Evolutionary conservation across 176 grass and related monocot genomes (phyloP).

Genomic region (Tillandsia fasciculata): DNA sequence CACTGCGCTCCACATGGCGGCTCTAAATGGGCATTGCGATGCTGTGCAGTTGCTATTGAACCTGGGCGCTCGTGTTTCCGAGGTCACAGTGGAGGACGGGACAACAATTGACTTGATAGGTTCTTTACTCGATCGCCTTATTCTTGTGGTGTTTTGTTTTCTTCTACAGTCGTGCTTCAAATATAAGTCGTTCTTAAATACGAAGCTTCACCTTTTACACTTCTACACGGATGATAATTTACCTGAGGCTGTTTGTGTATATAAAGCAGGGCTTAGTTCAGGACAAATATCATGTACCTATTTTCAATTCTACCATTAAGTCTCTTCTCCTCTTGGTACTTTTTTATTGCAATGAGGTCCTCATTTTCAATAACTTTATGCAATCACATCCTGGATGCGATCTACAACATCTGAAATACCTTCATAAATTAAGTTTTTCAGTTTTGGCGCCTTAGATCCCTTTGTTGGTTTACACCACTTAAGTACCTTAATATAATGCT

Average conservation of each 20-base stretch:
- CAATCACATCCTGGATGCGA: background rate
- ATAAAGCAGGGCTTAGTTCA: too few relatives aligned
- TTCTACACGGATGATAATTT: background rate
- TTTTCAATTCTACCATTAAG: too few relatives aligned
- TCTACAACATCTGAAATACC: too few relatives aligned
- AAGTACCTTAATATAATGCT: too few relatives aligned
- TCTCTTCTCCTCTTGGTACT: too few relatives aligned
- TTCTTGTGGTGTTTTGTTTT: background rate
- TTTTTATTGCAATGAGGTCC: too few relatives aligned
- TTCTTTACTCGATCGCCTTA: conserved; percentile 20
- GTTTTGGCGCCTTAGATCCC: too few relatives aligned
- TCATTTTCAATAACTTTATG: background rate
- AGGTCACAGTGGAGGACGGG: conserved; percentile 76
- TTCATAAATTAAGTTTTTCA: too few relatives aligned
- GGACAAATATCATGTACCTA: too few relatives aligned
- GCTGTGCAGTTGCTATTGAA: conserved; percentile 77
- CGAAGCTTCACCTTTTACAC: background rate
- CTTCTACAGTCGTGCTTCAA: background rate
- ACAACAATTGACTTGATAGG: conserved; percentile 88
- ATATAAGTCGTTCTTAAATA: conserved; percentile 3
- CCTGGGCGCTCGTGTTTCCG: conserved; percentile 62
- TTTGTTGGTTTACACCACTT: too few relatives aligned
- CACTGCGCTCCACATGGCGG: conserved; percentile 91
- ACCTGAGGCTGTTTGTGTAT: too few relatives aligned
- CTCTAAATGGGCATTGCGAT: conserved; percentile 76